phyloP scores from a whole-genome alignment of 192 early-diverging fungal genomes.

The Backusella australiensis region DNA sequence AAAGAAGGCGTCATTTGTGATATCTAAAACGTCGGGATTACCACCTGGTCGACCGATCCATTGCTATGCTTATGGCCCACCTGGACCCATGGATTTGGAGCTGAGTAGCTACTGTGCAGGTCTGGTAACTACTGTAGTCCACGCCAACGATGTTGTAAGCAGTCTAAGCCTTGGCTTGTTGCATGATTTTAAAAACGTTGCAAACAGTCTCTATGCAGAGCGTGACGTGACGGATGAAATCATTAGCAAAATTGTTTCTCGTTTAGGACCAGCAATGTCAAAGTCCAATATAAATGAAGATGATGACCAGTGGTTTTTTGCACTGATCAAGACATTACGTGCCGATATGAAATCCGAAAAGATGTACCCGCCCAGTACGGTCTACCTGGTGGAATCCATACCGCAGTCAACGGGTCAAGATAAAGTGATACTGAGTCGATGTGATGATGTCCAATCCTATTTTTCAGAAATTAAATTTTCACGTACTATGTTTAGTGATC shows the following conservation, averaged over 20 bases:
- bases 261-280: conserved; percentile 26
- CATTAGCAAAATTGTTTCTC: conserved; percentile 54
- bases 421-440: conserved; percentile 54
- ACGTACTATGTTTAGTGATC: conserved; percentile 76
- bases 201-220: conserved; percentile 60
- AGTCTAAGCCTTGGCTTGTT: conserved; percentile 73
- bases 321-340: conserved; percentile 75
- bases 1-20: conserved; percentile 56
- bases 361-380: conserved; percentile 76
- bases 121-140: conserved; percentile 77
- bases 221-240: conserved; percentile 62
- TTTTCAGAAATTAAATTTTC: conserved; percentile 84
- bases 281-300: conserved; percentile 18
- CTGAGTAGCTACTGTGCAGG: conserved; percentile 67
- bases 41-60: conserved; percentile 74
- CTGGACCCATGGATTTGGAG: conserved; percentile 67
- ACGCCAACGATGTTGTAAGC: conserved; percentile 76
- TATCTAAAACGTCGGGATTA: conserved; percentile 57
- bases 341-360: conserved; percentile 86
- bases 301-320: conserved; percentile 82
- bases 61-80: conserved; percentile 83
- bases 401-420: conserved; percentile 46
- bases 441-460: conserved; percentile 73
- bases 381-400: conserved; percentile 60
- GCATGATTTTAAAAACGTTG: conserved; percentile 75